phyloP scores from a whole-genome alignment of 257 asterid genomes.

The Misopates orontium region DNA sequence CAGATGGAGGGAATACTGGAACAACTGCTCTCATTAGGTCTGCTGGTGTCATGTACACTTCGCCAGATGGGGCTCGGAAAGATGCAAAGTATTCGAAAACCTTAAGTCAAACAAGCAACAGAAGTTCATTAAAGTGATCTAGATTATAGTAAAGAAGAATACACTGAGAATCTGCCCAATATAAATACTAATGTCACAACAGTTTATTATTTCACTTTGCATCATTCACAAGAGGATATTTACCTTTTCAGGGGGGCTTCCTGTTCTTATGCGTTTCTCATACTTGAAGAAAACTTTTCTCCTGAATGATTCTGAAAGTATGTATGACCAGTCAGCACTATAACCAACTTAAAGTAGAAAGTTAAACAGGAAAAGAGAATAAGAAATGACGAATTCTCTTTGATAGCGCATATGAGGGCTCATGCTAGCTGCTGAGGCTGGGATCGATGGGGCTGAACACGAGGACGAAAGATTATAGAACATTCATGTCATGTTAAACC shows the following conservation, averaged over 20 bases:
- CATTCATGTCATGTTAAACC: no score
- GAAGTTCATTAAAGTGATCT: not conserved
- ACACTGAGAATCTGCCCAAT: no score
- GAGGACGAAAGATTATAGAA: no score
- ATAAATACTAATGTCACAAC: not conserved
- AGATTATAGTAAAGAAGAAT: no score
- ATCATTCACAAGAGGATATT: not conserved
- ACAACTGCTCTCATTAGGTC: slow-evolving; percentile 91
- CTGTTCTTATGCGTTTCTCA: slow-evolving; percentile 81
- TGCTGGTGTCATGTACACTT: slow-evolving; percentile 73
- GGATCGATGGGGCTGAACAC: no score
- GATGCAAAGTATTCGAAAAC: slow-evolving; percentile 96
- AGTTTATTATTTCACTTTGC: not conserved
- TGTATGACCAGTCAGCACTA: no score
- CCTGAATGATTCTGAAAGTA: slow-evolving; percentile 67
- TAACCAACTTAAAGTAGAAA: no score
- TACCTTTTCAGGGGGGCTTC: slow-evolving; percentile 95
- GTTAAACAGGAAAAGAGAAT: no score
- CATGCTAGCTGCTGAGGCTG: no score
- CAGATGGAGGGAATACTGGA: slow-evolving; percentile 90
- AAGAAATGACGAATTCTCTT: no score
- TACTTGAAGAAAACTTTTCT: slow-evolving; percentile 91
- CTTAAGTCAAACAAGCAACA: slow-evolving; percentile 31
- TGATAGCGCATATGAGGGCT: no score
- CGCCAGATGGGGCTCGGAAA: slow-evolving; percentile 52